phyloP scores from a whole-genome alignment of 2,329 filamentous ascomycete genomes.

The Epichloe scottii region DNA sequence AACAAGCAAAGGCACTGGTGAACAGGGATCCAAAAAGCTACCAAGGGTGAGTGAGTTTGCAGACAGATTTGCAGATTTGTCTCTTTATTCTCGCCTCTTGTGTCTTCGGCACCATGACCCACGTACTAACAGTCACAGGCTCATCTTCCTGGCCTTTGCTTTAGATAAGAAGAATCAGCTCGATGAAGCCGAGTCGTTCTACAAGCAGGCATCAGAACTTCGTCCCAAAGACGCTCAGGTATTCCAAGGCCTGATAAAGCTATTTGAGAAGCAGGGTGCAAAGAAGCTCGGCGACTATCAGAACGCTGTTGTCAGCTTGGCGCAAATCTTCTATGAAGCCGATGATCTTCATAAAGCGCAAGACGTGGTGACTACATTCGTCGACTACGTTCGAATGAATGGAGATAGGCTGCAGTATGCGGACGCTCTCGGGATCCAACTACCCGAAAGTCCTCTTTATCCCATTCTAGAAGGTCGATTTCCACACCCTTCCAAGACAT shows the following conservation, averaged over 20 bases:
- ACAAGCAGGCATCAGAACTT: slow-evolving; percentile 56
- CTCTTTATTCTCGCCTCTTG: too few species aligned
- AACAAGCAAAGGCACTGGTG: slow-evolving; percentile 57
- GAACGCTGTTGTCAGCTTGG: slow-evolving; percentile 58
- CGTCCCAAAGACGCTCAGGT: slow-evolving; percentile 69
- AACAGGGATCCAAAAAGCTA: slow-evolving; percentile 66
- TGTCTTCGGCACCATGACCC: background rate
- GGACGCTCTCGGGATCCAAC: slow-evolving; percentile 59
- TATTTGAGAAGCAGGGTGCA: slow-evolving; percentile 68
- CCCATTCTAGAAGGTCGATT: slow-evolving; percentile 71
- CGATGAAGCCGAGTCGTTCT: slow-evolving; percentile 65
- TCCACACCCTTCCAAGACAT: slow-evolving; percentile 66
- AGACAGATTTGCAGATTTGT: background rate
- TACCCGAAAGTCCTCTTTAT: slow-evolving; percentile 75
- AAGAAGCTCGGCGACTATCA: slow-evolving; percentile 64
- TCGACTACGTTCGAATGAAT: slow-evolving; percentile 58
- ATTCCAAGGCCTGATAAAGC: slow-evolving; percentile 78
- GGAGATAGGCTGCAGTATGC: slow-evolving; percentile 65
- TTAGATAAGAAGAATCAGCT: slow-evolving; percentile 61
- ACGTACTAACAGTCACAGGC: slow-evolving; percentile 22
- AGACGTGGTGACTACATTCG: slow-evolving; percentile 66
- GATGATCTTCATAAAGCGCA: slow-evolving; percentile 53
- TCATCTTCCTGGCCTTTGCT: slow-evolving; percentile 80
- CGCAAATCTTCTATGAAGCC: slow-evolving; percentile 57
- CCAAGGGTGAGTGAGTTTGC: slow-evolving; percentile 50